A percentile compares a stretch with the other conserved stretches of the same genome.
These are phyloP conservation scores for Biscogniauxia mediterranea DNA, from an alignment of 2,329 filamentous ascomycete genomes.

Conservation along the genomic window DNA sequence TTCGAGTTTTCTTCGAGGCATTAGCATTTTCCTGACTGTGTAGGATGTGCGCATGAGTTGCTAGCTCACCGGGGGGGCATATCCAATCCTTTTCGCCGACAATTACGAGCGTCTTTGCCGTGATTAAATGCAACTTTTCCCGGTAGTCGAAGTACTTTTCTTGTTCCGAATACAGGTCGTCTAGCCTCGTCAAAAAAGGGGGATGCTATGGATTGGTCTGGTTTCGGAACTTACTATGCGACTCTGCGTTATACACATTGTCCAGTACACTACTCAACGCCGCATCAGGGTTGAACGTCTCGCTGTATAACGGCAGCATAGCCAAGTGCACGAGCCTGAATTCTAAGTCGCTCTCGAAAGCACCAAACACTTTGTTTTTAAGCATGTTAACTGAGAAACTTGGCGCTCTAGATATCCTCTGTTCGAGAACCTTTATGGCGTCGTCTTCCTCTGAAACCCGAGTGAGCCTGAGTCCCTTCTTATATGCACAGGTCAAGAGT, in stretches of 20 bases:
- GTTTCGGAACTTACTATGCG: slow-evolving; percentile 31
- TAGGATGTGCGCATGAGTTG: slow-evolving; percentile 30
- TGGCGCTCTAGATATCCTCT: slow-evolving; percentile 33
- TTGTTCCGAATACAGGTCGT: slow-evolving; percentile 34
- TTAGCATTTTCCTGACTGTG: slow-evolving; percentile 28
- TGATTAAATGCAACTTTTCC: slow-evolving; percentile 28
- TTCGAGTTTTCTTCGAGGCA: slow-evolving; percentile 30
- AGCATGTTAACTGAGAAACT: slow-evolving; percentile 38
- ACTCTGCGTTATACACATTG: slow-evolving; percentile 35
- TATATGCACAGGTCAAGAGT: no score
- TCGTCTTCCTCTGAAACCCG: slow-evolving; percentile 32
- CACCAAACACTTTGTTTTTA: slow-evolving; percentile 37
- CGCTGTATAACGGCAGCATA: slow-evolving; percentile 37
- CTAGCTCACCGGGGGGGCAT: slow-evolving; percentile 33
- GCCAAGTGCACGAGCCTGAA: slow-evolving; percentile 39
- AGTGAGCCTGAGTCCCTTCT: not conserved
- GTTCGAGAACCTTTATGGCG: slow-evolving; percentile 32
- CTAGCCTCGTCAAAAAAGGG: slow-evolving; percentile 13
- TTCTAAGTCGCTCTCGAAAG: slow-evolving; percentile 37
- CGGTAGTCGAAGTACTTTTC: slow-evolving; percentile 41
- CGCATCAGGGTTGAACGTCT: slow-evolving; percentile 34
- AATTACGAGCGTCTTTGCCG: slow-evolving; percentile 36
- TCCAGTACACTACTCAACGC: slow-evolving; percentile 30
- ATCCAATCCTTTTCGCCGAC: slow-evolving; percentile 41
- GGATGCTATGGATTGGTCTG: not conserved